These are phyloP conservation scores for Poa pratensis DNA, from an alignment of 176 grass and related monocot genomes.

Conservation along the genomic window DNA sequence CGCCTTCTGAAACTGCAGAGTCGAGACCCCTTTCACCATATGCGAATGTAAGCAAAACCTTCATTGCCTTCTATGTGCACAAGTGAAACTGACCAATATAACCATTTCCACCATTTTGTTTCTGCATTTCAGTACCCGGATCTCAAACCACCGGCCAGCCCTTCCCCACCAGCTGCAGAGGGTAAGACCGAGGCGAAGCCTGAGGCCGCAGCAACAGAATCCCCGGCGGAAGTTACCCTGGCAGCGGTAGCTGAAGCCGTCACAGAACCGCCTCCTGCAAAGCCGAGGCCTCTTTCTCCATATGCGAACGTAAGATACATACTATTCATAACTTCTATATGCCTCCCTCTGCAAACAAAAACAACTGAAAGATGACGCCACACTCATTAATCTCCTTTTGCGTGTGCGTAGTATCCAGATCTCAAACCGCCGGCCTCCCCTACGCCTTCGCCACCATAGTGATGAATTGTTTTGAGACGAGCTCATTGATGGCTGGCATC, in stretches of 20 bases:
- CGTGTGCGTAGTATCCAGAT: conserved; percentile 81
- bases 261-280: conserved; percentile 40
- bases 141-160: conserved; percentile 83
- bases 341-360: neutral
- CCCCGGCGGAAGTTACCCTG: conserved; percentile 37
- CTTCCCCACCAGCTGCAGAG: conserved; percentile 31
- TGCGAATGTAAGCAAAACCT: conserved; percentile 61
- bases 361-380: neutral
- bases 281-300: conserved; percentile 69
- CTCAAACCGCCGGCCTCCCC: conserved; percentile 92
- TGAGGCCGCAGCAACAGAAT: conserved; percentile 34
- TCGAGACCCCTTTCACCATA: conserved; percentile 76
- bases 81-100: conserved; percentile 26
- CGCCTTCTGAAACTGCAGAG: conserved; percentile 8
- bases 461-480: neutral
- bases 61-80: neutral
- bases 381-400: conserved; percentile 25
- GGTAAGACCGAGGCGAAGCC: conserved; percentile 44
- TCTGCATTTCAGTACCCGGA: conserved; percentile 74
- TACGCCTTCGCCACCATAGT: conserved; percentile 69
- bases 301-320: conserved; percentile 65
- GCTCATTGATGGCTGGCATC: neutral
- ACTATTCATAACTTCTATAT: neutral
- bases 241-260: conserved; percentile 42
- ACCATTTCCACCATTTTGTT: conserved; percentile 22